A percentile compares a stretch with the other conserved stretches of the same genome.
phyloP scores from a whole-genome alignment of 495 filamentous ascomycete genomes.

The Annulohypoxylon maeteangense region DNA sequence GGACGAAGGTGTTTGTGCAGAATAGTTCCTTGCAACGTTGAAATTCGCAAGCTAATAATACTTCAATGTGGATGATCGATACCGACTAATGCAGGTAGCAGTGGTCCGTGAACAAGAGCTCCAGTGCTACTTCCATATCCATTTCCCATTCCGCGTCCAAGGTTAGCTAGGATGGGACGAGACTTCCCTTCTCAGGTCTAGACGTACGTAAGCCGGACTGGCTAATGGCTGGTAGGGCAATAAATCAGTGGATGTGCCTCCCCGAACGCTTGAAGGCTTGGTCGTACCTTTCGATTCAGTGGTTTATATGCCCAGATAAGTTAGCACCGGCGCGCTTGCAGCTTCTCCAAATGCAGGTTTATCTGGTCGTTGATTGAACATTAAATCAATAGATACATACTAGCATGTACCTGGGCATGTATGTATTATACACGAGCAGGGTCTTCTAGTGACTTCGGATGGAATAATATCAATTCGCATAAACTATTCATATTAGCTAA shows the following conservation, averaged over 20 bases:
- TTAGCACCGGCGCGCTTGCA: conserved; percentile 1
- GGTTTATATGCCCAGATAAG: background rate
- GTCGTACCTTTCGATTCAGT: background rate
- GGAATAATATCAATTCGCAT: background rate
- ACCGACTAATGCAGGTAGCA: conserved; percentile 40
- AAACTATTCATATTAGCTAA: conserved; percentile 4
- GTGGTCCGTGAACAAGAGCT: conserved; percentile 21
- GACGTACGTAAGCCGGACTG: background rate
- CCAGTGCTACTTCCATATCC: background rate
- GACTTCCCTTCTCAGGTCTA: background rate
- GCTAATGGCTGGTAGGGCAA: background rate
- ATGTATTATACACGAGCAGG: background rate
- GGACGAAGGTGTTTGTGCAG: conserved; percentile 38
- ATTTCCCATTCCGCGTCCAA: background rate
- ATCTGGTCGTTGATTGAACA: background rate
- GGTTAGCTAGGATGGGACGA: conserved; percentile 6
- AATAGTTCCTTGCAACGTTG: conserved; percentile 9
- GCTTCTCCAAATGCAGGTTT: conserved; percentile 11
- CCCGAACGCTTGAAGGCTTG: background rate
- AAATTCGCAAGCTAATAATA: conserved; percentile 22
- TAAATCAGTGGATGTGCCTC: conserved; percentile 10
- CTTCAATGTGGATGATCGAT: background rate
- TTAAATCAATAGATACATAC: background rate
- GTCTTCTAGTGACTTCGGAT: background rate
- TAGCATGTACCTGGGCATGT: background rate